phyloP scores from a whole-genome alignment of 371 early-diverging fungal species.

The Furculomyces boomerangus region DNA sequence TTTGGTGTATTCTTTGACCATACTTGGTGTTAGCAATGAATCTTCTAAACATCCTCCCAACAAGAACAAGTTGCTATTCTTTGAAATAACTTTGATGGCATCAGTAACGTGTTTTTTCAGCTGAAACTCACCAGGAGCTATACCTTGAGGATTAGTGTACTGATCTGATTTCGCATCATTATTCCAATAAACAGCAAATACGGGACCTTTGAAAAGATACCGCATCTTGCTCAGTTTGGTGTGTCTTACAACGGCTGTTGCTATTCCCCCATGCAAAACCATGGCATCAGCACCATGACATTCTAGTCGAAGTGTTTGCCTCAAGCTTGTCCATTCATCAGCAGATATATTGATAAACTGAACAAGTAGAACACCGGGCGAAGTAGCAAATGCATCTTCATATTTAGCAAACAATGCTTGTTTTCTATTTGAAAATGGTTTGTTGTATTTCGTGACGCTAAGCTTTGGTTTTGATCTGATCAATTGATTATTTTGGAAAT shows the following conservation, averaged over 20 bases:
- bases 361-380: slow-evolving; percentile 10
- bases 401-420: slow-evolving; percentile 17
- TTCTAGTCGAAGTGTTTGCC: slow-evolving; percentile 9
- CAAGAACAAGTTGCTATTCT: slow-evolving; percentile 8
- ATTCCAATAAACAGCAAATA: slow-evolving; percentile 14
- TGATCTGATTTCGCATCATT: not conserved
- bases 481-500: too few relatives aligned
- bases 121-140: not conserved
- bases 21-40: slow-evolving; percentile 10
- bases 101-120: slow-evolving; percentile 5
- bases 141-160: not conserved
- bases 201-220: slow-evolving; percentile 14
- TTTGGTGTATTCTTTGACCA: slow-evolving; percentile 14
- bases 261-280: slow-evolving; percentile 17
- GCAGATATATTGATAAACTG: slow-evolving; percentile 20
- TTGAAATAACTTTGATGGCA: slow-evolving; percentile 6
- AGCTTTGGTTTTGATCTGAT: not conserved
- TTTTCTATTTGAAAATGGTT: slow-evolving; percentile 20
- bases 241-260: slow-evolving; percentile 15
- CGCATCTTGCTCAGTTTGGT: slow-evolving; percentile 11
- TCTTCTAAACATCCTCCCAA: slow-evolving; percentile 15
- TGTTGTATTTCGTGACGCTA: slow-evolving; percentile 16
- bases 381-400: slow-evolving; percentile 8
- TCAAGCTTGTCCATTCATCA: slow-evolving; percentile 9
- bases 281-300: slow-evolving; percentile 11